These are phyloP conservation scores for Harringtonia aguacate DNA, from an alignment of 2,329 filamentous ascomycete genomes.

Conservation along the genomic window DNA sequence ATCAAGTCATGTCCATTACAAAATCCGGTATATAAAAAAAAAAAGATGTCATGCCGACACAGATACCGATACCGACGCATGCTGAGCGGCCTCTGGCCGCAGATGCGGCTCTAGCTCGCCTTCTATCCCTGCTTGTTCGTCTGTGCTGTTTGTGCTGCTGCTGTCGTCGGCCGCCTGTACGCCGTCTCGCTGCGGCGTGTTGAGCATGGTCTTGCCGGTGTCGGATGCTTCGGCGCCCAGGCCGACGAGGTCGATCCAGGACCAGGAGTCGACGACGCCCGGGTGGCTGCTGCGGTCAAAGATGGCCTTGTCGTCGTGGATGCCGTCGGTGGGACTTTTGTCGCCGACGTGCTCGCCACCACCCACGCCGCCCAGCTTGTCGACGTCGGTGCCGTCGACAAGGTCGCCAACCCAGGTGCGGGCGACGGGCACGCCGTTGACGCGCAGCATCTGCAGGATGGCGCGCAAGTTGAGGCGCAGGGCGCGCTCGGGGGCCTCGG, in stretches of 20 bases:
- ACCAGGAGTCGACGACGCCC: conserved; percentile 34
- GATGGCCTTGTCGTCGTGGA: conserved; percentile 39
- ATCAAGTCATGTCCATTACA: not conserved
- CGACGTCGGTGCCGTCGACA: conserved; percentile 30
- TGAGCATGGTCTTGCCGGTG: conserved; percentile 7
- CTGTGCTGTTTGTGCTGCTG: too few species aligned
- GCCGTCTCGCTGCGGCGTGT: conserved; percentile 6
- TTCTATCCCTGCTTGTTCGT: conserved; percentile 16
- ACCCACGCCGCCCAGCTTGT: conserved; percentile 21
- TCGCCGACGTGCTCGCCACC: conserved; percentile 11
- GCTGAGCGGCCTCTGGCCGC: not conserved
- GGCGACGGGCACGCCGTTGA: conserved; percentile 36
- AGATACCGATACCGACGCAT: not conserved
- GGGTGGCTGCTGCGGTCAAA: conserved; percentile 30
- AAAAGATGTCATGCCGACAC: not conserved
- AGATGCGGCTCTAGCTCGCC: conserved; percentile 23
- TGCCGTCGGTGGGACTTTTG: conserved; percentile 21
- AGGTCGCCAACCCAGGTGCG: conserved; percentile 39
- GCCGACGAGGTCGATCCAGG: conserved; percentile 41
- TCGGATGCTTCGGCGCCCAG: conserved; percentile 24
- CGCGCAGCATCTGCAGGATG: conserved; percentile 43
- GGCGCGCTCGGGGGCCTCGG: conserved; percentile 46
- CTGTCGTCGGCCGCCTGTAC: conserved; percentile 10
- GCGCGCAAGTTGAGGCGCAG: conserved; percentile 50
- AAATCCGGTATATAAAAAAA: not conserved